Evolutionary conservation across 75 land plant species (phyloP), one percentile per base, ranked within the genome.

Genomic region (Cryptomeria japonica): DNA sequence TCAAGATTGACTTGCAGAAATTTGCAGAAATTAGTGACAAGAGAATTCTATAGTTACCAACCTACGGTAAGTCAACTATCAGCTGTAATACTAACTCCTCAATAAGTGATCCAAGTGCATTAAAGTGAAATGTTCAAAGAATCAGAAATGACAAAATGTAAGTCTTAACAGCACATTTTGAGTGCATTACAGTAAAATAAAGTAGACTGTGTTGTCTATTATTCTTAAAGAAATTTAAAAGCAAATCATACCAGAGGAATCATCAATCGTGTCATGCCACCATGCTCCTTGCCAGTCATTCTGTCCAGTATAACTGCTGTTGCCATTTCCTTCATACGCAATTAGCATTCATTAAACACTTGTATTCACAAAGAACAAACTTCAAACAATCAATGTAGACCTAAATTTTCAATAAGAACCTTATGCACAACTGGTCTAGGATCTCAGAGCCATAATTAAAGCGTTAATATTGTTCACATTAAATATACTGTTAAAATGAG

Each of bases 251-350:
- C 99, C 99, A 86, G 94, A 98, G 36, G 87, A 88, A 53, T 72
- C 34, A 3, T 88, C 86, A 3, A 93, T 88, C 58, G 92, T 93
- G 68, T 89, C 90, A 84, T 98, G 99, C 93, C 96, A 96, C 99
- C 99, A 98, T 82, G 96, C 96, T 53, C 98, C 99, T 85, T 93
- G 92, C 99, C 99, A 98, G 90, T 98, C 90, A 92, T 98, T 98
- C 79, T 92, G 89, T 46, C 93, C 95, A 89, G 89, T 88, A 16
- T 92, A 68, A 90, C 84, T 42, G 49, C 13, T 41, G 47, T 28
- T 44, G 47, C 86, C 93, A 91, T 95, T 93, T 85, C 89, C 96
- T 94, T 89, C 75, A 5, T 80, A 41, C 36, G 64, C 37, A 68
- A 84, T 73, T 73, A 73, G 37, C 37, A 73, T 34, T 15, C 28